Percentiles rank a stretch among this genome's conserved stretches.
These are phyloP conservation scores for Alternaria gansuensis DNA, from an alignment of 2,329 filamentous ascomycete genomes.

Conservation along the genomic window DNA sequence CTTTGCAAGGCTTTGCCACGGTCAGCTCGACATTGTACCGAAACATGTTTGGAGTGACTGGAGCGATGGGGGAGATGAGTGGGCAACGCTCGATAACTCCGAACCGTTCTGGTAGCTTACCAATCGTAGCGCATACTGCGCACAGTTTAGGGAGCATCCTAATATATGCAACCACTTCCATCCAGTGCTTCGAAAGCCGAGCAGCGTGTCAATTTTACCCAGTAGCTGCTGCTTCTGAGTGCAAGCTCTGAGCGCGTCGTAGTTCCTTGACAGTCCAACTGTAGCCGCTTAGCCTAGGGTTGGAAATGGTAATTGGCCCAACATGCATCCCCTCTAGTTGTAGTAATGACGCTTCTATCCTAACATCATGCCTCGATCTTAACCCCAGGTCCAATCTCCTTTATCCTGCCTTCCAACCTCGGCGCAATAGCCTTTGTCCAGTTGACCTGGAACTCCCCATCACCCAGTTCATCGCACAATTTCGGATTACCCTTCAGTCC, in stretches of 20 bases:
- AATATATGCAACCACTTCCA: constrained; percentile 44
- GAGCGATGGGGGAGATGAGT: constrained; percentile 23
- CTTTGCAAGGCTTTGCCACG: constrained; percentile 20
- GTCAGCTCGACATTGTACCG: constrained; percentile 18
- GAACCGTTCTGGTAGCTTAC: constrained; percentile 20
- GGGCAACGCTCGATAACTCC: constrained; percentile 20
- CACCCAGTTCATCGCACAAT: constrained; percentile 65
- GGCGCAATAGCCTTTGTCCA: constrained; percentile 87
- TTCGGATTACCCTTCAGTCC: constrained; percentile 64
- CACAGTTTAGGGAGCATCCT: constrained; percentile 7
- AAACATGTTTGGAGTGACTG: constrained; percentile 24
- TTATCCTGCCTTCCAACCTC: constrained; percentile 78
- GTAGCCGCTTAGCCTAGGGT: too few relatives aligned
- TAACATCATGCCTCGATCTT: neutral
- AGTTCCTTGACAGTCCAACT: constrained; percentile 54
- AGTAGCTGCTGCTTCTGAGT: constrained; percentile 64
- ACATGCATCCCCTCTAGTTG: too few relatives aligned
- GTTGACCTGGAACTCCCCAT: constrained; percentile 67
- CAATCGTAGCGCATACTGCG: neutral
- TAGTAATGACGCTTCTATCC: neutral
- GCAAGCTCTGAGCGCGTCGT: constrained; percentile 63
- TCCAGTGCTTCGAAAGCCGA: constrained; percentile 54
- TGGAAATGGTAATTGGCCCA: too few relatives aligned
- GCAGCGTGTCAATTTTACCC: constrained; percentile 33
- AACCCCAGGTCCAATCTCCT: constrained; percentile 32